phyloP scores from a whole-genome alignment of 768 basidiomycete genomes.

The Brasilioporus rufonigricans region DNA sequence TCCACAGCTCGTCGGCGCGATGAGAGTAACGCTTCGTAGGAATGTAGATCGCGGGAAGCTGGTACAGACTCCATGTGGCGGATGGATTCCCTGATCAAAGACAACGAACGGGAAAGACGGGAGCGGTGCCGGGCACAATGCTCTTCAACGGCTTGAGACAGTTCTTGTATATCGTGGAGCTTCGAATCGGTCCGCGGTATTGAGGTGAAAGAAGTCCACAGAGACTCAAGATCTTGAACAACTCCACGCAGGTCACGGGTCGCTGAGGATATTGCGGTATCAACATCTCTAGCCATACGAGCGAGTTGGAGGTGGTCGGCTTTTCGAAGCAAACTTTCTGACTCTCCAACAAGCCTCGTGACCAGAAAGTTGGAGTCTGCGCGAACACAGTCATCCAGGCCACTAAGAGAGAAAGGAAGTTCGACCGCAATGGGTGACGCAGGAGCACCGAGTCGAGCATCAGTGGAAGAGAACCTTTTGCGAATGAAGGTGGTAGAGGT shows the following conservation, averaged over 20 bases:
- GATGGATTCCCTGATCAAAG: slow-evolving; percentile 53
- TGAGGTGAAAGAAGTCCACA: slow-evolving; percentile 37
- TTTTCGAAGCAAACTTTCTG: slow-evolving; percentile 49
- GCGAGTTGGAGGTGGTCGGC: slow-evolving; percentile 50
- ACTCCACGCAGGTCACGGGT: slow-evolving; percentile 39
- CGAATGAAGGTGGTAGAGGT: slow-evolving; percentile 24
- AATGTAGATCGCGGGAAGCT: slow-evolving; percentile 39
- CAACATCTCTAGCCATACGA: slow-evolving; percentile 52
- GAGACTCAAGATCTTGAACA: slow-evolving; percentile 37
- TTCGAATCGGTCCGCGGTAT: slow-evolving; percentile 29
- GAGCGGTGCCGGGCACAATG: slow-evolving; percentile 34
- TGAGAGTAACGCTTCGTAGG: slow-evolving; percentile 48
- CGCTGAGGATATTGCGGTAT: slow-evolving; percentile 38
- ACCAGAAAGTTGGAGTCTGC: slow-evolving; percentile 66
- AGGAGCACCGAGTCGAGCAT: slow-evolving; percentile 34
- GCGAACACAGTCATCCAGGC: slow-evolving; percentile 66
- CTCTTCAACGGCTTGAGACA: slow-evolving; percentile 38
- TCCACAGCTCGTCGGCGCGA: slow-evolving; percentile 50
- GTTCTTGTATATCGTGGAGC: slow-evolving; percentile 34
- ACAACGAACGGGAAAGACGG: slow-evolving; percentile 46
- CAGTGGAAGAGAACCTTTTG: slow-evolving; percentile 36
- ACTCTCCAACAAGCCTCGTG: slow-evolving; percentile 56
- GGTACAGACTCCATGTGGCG: slow-evolving; percentile 53
- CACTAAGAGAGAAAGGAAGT: slow-evolving; percentile 54
- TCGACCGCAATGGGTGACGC: slow-evolving; percentile 35